phyloP scores from a whole-genome alignment of 176 grass and related monocot genomes.

The Pharus latifolius region DNA sequence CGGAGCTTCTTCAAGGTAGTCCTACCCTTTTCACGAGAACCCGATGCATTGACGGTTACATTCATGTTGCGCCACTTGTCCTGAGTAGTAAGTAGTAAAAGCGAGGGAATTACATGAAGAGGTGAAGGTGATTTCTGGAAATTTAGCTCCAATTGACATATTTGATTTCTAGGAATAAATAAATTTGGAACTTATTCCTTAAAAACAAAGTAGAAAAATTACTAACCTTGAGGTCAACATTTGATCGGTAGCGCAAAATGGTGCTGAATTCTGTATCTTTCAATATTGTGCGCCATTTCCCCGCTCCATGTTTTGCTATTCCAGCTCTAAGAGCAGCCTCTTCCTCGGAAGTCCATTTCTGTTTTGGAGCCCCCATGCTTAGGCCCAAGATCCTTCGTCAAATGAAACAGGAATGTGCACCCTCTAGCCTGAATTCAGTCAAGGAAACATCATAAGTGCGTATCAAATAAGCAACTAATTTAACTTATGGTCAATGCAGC shows the following conservation, averaged over 20 bases:
- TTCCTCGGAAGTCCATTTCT: constrained; percentile 69
- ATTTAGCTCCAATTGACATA: not conserved
- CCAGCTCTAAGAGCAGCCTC: constrained; percentile 75
- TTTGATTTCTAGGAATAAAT: not conserved
- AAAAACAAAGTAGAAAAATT: not conserved
- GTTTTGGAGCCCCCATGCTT: constrained; percentile 68
- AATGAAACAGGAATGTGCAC: not conserved
- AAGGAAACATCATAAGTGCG: not conserved
- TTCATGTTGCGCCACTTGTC: constrained; percentile 91
- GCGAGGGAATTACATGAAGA: not conserved
- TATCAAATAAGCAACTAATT: not conserved
- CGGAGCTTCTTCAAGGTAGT: constrained; percentile 28
- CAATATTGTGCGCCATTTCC: constrained; percentile 74
- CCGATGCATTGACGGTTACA: constrained; percentile 24
- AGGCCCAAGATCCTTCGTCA: not conserved
- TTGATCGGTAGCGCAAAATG: constrained; percentile 47
- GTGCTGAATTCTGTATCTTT: constrained; percentile 59
- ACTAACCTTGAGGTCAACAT: constrained; percentile 79
- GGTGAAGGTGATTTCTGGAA: not conserved
- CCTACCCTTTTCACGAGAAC: constrained; percentile 47
- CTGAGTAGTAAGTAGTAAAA: constrained; percentile 31
- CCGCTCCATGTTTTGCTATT: constrained; percentile 67
- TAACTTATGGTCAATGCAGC: too few relatives aligned
- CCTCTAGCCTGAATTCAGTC: constrained; percentile 8
- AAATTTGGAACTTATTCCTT: not conserved